Evolutionary conservation across 345 rosid species (phyloP), one percentile per base, ranked within the genome.

Genomic region (Citrus glauca): DNA sequence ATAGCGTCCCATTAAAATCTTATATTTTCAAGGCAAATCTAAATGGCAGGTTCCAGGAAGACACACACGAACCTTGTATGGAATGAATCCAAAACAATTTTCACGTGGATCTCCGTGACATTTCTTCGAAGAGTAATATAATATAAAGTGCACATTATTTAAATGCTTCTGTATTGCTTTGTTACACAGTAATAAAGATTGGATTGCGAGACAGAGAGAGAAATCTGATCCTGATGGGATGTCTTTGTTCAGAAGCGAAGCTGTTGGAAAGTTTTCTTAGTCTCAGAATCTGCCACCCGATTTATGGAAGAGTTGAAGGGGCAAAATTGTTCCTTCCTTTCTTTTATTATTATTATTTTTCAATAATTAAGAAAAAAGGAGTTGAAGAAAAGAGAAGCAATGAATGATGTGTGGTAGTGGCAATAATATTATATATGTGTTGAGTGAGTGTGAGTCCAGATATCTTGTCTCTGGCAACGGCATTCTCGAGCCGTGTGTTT

Each of bases 401-500:
- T 71, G 69, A 74, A 66, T 77, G 74, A 72, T 77, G 65, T 37
- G 65, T 66, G 75, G 62, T 82, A 59, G 64, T 35, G 74, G 79
- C 83, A 74, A 78, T 78, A 35, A 75, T 40, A 17, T 27, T 7
- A 16, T 20, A 3, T 17, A 3, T 17, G 2, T 32, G 35, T 42
- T 62, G 73, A 32, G 28, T 28, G 35, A 53, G 33, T 73, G 61
- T 30, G 50, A 13, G 22, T 69, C 70, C 69, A 16, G 20, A 45
- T 19, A 5, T 53, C 57, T 53, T 53, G 48, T 67, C 53, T 67
- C 64, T 71, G 37, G 50, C 50, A 3, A 0, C 7, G 66, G 30
- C 24, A 32, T 35, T 79, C 88, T 85, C 88, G 86, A 83, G 86
- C 88, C 86, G 75, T 81, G 86, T 79, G 86, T 63, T 61, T 77